A percentile compares a stretch with the other conserved stretches of the same genome.
phyloP scores from a whole-genome alignment of 1,284 basidiomycete species.

The Austroboletus niveus region DNA sequence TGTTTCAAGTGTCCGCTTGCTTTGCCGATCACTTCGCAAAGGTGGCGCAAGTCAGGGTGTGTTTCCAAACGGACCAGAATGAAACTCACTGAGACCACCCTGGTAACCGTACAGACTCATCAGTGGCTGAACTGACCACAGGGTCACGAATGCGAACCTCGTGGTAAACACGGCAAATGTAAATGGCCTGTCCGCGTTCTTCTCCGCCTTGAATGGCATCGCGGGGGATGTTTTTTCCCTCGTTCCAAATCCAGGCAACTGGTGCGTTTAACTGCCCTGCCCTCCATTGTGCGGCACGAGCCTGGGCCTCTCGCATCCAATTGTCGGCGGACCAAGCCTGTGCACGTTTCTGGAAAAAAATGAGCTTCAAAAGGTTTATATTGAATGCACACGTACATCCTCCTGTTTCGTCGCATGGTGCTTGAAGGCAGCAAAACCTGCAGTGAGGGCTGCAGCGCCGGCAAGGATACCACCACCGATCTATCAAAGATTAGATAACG shows the following conservation, averaged over 20 bases:
- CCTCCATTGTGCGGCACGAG: slow-evolving; percentile 49
- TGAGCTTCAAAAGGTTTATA: background rate
- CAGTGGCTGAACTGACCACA: slow-evolving; percentile 3
- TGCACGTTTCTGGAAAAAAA: slow-evolving; percentile 46
- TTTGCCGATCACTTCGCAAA: slow-evolving; percentile 61
- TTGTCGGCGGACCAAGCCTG: slow-evolving; percentile 48
- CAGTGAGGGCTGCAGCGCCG: slow-evolving; percentile 51
- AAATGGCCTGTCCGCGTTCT: slow-evolving; percentile 50
- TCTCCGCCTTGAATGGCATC: slow-evolving; percentile 57
- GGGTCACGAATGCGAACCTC: slow-evolving; percentile 43
- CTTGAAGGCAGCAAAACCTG: slow-evolving; percentile 53
- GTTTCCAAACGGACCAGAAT: background rate
- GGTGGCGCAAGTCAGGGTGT: background rate
- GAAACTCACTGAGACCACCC: slow-evolving; percentile 54
- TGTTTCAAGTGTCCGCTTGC: slow-evolving; percentile 53
- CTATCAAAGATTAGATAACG: slow-evolving; percentile 34
- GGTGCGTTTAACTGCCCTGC: slow-evolving; percentile 45
- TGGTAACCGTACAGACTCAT: slow-evolving; percentile 24
- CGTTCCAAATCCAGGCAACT: slow-evolving; percentile 58
- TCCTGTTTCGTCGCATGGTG: slow-evolving; percentile 56
- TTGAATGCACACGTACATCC: slow-evolving; percentile 39
- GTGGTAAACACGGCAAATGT: slow-evolving; percentile 57
- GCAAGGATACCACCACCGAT: slow-evolving; percentile 62
- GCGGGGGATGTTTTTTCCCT: slow-evolving; percentile 57
- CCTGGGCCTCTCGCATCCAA: slow-evolving; percentile 60